Conservation (phyloP, 306 rosid species). For the Erythrophleum fordii region DNA sequence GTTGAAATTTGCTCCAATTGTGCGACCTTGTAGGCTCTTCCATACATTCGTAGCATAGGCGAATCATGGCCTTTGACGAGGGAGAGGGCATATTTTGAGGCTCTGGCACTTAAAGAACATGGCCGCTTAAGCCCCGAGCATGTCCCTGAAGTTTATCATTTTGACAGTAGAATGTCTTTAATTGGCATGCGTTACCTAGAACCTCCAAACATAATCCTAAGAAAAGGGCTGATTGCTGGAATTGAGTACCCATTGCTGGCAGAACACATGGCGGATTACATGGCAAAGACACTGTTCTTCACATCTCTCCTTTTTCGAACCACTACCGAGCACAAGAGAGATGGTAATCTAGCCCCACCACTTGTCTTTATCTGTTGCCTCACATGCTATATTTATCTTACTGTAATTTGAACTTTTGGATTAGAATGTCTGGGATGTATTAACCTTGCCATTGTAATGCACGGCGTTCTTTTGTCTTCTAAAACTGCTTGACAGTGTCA, state of each 20-base stretch:
- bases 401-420: neutral
- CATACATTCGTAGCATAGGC: constrained; percentile 81
- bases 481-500: neutral
- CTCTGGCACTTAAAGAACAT: constrained; percentile 54
- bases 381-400: neutral
- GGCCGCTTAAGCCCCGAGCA: constrained; percentile 59
- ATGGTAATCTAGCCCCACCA: constrained; percentile 47
- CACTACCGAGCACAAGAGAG: constrained; percentile 74
- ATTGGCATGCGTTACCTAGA: constrained; percentile 88
- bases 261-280: constrained; percentile 73
- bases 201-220: constrained; percentile 85
- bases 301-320: constrained; percentile 75
- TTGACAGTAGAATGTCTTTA: constrained; percentile 81
- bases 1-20: neutral
- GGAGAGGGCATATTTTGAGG: constrained; percentile 93
- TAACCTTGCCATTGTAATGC: neutral
- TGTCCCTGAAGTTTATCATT: constrained; percentile 84
- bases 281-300: constrained; percentile 80
- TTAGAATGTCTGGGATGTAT: neutral
- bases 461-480: neutral
- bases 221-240: constrained; percentile 91
- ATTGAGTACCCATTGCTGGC: constrained; percentile 76
- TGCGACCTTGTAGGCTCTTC: constrained; percentile 64
- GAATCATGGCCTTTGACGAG: constrained; percentile 95
- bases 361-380: neutral